These are phyloP conservation scores for Tylopilus plumbeoviolaceoides DNA, from an alignment of 768 basidiomycete genomes.

Conservation along the genomic window DNA sequence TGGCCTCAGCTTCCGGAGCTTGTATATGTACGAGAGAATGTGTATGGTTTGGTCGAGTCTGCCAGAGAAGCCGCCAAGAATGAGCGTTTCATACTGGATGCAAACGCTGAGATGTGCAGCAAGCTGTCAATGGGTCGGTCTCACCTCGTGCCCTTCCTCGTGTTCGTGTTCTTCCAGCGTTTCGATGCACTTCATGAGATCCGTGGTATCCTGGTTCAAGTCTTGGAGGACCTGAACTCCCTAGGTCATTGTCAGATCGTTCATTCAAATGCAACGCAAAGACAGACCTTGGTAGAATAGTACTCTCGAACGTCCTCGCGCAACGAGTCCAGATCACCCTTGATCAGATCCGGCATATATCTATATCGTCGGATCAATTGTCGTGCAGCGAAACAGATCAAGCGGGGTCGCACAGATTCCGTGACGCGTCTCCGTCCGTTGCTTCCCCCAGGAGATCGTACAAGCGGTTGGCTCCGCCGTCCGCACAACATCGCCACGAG, in stretches of 20 bases:
- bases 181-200: slow-evolving; percentile 88
- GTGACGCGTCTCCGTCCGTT: slow-evolving; percentile 6
- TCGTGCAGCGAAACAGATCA: too few relatives aligned
- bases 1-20: slow-evolving; percentile 57
- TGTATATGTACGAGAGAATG: slow-evolving; percentile 80
- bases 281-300: slow-evolving; percentile 57
- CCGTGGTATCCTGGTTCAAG: slow-evolving; percentile 78
- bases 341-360: slow-evolving; percentile 81
- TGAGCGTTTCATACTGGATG: slow-evolving; percentile 59
- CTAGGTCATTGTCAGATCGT: slow-evolving; percentile 34
- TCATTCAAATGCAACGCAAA: background rate
- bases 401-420: slow-evolving; percentile 16
- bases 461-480: slow-evolving; percentile 85
- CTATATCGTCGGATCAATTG: too few relatives aligned
- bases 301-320: slow-evolving; percentile 66
- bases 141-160: slow-evolving; percentile 36
- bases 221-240: slow-evolving; percentile 68
- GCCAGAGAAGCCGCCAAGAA: slow-evolving; percentile 88
- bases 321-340: slow-evolving; percentile 92
- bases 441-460: slow-evolving; percentile 45
- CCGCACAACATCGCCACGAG: slow-evolving; percentile 67
- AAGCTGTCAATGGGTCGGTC: background rate
- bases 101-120: background rate
- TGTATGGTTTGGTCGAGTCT: slow-evolving; percentile 94
- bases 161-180: slow-evolving; percentile 58